Conservation (phyloP, 2,329 filamentous ascomycete species). For the Cryphonectria carpinicola region DNA sequence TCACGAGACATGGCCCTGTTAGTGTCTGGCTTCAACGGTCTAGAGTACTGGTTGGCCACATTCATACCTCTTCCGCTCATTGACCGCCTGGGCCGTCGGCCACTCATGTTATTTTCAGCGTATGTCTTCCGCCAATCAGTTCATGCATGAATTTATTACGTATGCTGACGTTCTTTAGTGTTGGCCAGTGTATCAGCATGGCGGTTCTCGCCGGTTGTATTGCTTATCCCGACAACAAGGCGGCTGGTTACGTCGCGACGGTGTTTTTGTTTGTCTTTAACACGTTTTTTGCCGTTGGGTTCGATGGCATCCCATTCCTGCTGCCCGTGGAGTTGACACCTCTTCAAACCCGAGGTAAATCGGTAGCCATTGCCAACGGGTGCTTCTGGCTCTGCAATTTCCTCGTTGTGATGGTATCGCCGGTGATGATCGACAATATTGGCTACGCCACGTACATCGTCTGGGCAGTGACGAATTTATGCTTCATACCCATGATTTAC, state of each 20-base stretch:
- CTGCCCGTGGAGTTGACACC: slow-evolving; percentile 10
- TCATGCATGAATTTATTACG: background rate
- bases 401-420: slow-evolving; percentile 32
- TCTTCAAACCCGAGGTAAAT: slow-evolving; percentile 5
- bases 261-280: slow-evolving; percentile 36
- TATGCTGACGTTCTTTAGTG: background rate
- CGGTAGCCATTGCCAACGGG: slow-evolving; percentile 5
- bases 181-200: slow-evolving; percentile 34
- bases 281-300: slow-evolving; percentile 37
- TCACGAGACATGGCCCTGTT: slow-evolving; percentile 60
- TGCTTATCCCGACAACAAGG: slow-evolving; percentile 32
- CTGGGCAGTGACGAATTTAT: slow-evolving; percentile 14
- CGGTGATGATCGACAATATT: slow-evolving; percentile 29
- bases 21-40: slow-evolving; percentile 55
- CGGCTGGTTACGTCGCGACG: slow-evolving; percentile 33
- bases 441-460: slow-evolving; percentile 28
- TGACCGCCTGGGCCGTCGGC: slow-evolving; percentile 59
- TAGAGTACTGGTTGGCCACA: slow-evolving; percentile 57
- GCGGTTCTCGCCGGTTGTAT: slow-evolving; percentile 34
- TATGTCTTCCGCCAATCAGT: background rate
- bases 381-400: slow-evolving; percentile 26
- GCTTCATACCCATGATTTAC: slow-evolving; percentile 35
- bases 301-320: slow-evolving; percentile 37
- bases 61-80: slow-evolving; percentile 65
- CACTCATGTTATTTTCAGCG: slow-evolving; percentile 34